Evolutionary conservation across 108 stramenopile genomes (phyloP).

Genomic region (Aurantiochytrium sp.): DNA sequence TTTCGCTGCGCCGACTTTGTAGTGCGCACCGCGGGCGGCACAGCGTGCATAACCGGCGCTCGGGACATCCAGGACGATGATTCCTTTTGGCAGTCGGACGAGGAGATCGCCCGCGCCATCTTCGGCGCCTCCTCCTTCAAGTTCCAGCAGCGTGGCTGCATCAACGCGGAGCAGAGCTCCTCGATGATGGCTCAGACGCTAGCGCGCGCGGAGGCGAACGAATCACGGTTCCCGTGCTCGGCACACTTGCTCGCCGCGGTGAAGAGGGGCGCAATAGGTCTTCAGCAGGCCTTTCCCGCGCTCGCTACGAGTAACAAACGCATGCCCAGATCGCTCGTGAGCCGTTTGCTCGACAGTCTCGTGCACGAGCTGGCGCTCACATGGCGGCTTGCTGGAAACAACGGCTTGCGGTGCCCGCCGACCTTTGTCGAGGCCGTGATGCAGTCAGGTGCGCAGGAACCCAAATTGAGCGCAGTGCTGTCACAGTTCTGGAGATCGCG

Average conservation of each 20-base stretch:
- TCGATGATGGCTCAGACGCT: slow-evolving; percentile 14
- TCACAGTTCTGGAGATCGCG: background rate
- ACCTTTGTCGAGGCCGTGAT: background rate
- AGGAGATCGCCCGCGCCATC: background rate
- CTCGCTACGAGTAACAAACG: background rate
- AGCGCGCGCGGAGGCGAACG: background rate
- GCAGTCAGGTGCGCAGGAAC: background rate
- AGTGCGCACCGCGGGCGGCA: background rate
- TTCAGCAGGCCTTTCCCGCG: background rate
- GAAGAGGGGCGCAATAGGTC: background rate
- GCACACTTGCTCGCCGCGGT: background rate
- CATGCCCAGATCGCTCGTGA: background rate
- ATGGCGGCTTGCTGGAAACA: background rate
- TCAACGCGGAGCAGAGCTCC: slow-evolving; percentile 24
- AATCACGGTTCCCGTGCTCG: background rate
- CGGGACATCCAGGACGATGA: background rate
- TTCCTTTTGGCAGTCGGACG: background rate
- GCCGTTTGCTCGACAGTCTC: background rate
- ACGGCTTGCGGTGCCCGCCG: background rate
- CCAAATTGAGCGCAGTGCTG: background rate
- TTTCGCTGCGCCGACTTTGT: slow-evolving; percentile 13
- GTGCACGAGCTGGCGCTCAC: background rate
- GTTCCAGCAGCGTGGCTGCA: background rate
- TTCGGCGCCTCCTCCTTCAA: background rate
- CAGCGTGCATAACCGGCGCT: background rate